phyloP scores from a whole-genome alignment of 495 filamentous ascomycete genomes.

The Terfezia boudieri region DNA sequence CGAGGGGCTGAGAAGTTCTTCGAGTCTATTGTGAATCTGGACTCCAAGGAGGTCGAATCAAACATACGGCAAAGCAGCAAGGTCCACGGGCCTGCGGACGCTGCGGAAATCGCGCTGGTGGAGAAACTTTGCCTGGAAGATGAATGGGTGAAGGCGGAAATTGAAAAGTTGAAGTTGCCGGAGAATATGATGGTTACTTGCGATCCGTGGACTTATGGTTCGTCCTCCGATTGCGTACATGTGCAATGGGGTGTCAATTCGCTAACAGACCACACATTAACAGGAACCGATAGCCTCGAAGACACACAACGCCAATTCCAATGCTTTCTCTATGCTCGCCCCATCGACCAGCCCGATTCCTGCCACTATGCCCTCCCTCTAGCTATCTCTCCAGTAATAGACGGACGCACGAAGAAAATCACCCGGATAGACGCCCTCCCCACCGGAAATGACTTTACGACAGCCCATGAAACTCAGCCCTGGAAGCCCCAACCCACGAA shows the following conservation, averaged over 20 bases:
- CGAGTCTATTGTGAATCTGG: constrained; percentile 40
- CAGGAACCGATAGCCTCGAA: constrained; percentile 37
- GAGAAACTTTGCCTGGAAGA: constrained; percentile 36
- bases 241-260: neutral
- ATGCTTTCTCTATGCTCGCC: constrained; percentile 38
- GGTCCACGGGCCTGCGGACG: constrained; percentile 34
- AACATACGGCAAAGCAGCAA: constrained; percentile 36
- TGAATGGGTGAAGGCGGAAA: constrained; percentile 34
- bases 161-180: constrained; percentile 42
- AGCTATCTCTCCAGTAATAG: constrained; percentile 55
- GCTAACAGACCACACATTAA: too few species aligned
- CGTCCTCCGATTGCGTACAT: neutral
- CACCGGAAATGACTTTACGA: constrained; percentile 37
- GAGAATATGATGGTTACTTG: constrained; percentile 35
- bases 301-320: constrained; percentile 38
- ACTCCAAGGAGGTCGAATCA: constrained; percentile 28
- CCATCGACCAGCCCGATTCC: constrained; percentile 26
- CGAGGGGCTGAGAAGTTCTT: constrained; percentile 43
- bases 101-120: constrained; percentile 34
- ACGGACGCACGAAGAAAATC: constrained; percentile 38
- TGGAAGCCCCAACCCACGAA: constrained; percentile 34
- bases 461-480: constrained; percentile 27
- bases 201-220: constrained; percentile 57
- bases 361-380: constrained; percentile 68
- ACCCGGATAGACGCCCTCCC: constrained; percentile 37